phyloP scores from a whole-genome alignment of 2,329 filamentous ascomycete species.

The Sclerotinia trifoliorum region DNA sequence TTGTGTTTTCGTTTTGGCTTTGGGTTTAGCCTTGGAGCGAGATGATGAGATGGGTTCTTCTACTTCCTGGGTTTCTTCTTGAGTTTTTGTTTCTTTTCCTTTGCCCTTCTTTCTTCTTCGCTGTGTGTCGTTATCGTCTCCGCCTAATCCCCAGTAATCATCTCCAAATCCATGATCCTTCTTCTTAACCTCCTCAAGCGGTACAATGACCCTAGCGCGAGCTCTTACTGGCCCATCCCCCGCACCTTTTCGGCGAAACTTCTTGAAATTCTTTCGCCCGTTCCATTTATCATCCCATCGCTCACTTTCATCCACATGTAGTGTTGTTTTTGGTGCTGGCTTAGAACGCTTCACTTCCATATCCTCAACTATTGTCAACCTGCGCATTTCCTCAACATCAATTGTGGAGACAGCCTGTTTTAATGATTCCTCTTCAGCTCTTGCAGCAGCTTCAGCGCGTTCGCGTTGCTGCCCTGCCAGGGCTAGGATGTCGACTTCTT shows the following conservation, averaged over 20 bases:
- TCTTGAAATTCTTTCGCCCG: constrained; percentile 93
- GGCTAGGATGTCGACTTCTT: constrained; percentile 63
- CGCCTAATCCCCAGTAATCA: constrained; percentile 51
- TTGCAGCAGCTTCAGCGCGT: constrained; percentile 62
- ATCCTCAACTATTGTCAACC: constrained; percentile 73
- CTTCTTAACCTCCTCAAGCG: constrained; percentile 59
- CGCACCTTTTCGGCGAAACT: constrained; percentile 65
- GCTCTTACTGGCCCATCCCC: constrained; percentile 39
- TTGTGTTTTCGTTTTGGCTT: constrained; percentile 6
- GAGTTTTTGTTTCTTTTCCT: constrained; percentile 23
- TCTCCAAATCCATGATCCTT: constrained; percentile 59
- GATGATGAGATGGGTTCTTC: neutral
- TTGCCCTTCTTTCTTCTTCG: constrained; percentile 39
- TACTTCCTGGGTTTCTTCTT: neutral
- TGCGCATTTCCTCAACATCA: constrained; percentile 69
- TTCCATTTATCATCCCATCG: constrained; percentile 91
- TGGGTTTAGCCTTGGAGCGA: neutral
- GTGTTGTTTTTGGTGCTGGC: constrained; percentile 33
- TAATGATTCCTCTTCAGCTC: constrained; percentile 53
- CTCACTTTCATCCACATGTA: constrained; percentile 48
- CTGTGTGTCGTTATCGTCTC: constrained; percentile 40
- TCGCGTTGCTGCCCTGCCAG: constrained; percentile 58
- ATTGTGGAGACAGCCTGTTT: constrained; percentile 61
- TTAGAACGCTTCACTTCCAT: constrained; percentile 59
- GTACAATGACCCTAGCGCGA: constrained; percentile 50